Evolutionary conservation across 1,139 yeast species (phyloP), one percentile per base, ranked within the genome.

Genomic region (Kodamaea arcana): DNA sequence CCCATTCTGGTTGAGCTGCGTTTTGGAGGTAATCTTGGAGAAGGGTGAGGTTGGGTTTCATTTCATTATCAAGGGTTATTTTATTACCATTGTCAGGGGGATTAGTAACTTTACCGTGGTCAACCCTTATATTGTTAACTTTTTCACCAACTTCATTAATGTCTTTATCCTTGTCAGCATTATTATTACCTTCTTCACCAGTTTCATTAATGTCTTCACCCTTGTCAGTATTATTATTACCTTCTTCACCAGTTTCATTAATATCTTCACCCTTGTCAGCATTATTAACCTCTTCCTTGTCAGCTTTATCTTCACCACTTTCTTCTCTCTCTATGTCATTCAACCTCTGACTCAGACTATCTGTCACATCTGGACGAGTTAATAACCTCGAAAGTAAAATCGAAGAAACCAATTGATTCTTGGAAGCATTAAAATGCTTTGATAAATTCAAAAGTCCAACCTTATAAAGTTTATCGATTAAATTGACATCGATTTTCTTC

Each of bases 341-440:
- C 1, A 39, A 20, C 7, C 16, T n/a, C 12, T 24, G n/a, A 26
- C n/a, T 14, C 7, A 26, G 18, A n/a, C n/a, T n/a, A n/a, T n/a
- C n/a, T n/a, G n/a, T n/a, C 4, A 39, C 29, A 39, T 69, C 74
- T 1, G 59, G 47, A 33, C 75, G 41, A 3, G 63, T 52, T 4
- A 68, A 35, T n/a, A 69, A 47, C 35, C 69, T 48, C 1, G 73
- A 58, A 9, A 69, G 36, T 11, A 69, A 36, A 3, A 62, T 55
- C 68, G 64, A 69, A 1, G 69, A 41, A 0, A 57, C 53, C 7
- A 65, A 38, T 32, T 46, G 69, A 18, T 62, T 55, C 33, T 58
- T 58, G 9, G 54, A 50, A 2, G 52, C 57, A 24, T 47, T 47
- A 12, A 45, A 33, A 25, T 47, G 51, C 15, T 42, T 40, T 3